Percentiles rank a stretch among this genome's conserved stretches.
These are phyloP conservation scores for Candida tallmaniae DNA, from an alignment of 805 yeast species.

Conservation along the genomic window DNA sequence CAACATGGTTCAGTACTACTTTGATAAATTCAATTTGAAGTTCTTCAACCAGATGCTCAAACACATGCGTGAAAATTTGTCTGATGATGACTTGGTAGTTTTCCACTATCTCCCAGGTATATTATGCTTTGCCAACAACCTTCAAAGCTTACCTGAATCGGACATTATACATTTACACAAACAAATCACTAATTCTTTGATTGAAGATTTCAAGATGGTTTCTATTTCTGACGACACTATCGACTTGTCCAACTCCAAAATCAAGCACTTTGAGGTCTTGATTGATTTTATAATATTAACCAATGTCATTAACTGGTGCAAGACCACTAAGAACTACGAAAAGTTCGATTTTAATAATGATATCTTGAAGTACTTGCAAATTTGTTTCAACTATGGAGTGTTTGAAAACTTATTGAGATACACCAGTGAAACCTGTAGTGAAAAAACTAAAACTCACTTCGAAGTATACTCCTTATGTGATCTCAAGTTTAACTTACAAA, in stretches of 20 bases:
- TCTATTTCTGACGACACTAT: constrained; percentile 13
- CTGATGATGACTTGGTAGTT: constrained; percentile 58
- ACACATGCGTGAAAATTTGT: constrained; percentile 42
- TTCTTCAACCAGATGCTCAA: constrained; percentile 38
- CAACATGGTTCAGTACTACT: constrained; percentile 42
- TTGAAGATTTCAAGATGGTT: constrained; percentile 21
- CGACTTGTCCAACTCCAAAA: constrained; percentile 28
- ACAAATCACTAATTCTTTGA: constrained; percentile 27
- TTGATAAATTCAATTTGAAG: constrained; percentile 22
- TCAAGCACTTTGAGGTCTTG: constrained; percentile 38
- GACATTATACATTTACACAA: constrained; percentile 32
- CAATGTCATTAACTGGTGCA: constrained; percentile 66
- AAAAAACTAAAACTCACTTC: constrained; percentile 27
- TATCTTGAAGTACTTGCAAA: constrained; percentile 56
- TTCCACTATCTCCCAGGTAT: constrained; percentile 62
- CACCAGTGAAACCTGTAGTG: constrained; percentile 51
- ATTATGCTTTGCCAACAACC: constrained; percentile 39
- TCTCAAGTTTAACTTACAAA: constrained; percentile 61
- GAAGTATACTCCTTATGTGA: constrained; percentile 55
- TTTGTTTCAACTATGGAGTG: constrained; percentile 60
- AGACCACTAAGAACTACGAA: constrained; percentile 35
- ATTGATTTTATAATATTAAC: constrained; percentile 49
- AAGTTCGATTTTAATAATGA: constrained; percentile 51
- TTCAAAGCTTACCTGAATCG: constrained; percentile 24
- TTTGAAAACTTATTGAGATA: constrained; percentile 62